Evolutionary conservation across 371 early-diverging fungal species (phyloP).

Genomic region (Mucor piriformis): DNA sequence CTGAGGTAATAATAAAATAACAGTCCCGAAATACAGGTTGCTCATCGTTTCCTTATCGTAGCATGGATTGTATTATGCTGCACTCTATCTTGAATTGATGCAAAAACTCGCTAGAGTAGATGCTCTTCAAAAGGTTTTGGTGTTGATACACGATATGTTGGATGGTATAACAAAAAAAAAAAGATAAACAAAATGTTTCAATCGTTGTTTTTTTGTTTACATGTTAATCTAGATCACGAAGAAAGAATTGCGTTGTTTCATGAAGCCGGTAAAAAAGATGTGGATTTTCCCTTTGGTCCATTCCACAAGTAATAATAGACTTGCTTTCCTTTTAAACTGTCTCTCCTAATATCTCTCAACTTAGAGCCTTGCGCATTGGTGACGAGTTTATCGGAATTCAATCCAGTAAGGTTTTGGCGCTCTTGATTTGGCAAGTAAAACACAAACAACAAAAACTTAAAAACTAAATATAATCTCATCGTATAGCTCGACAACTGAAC

Average conservation of each 20-base stretch:
- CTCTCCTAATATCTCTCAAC: not conserved
- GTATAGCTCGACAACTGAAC: constrained; percentile 29
- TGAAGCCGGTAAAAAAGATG: constrained; percentile 41
- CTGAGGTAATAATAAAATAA: no score
- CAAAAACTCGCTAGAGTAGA: constrained; percentile 85
- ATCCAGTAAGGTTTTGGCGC: constrained; percentile 80
- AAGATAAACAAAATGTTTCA: not conserved
- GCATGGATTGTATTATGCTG: constrained; percentile 62
- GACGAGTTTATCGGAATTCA: constrained; percentile 90
- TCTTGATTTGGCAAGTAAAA: constrained; percentile 56
- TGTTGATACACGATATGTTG: constrained; percentile 87
- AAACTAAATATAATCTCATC: not conserved
- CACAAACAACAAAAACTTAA: not conserved
- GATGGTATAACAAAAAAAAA: constrained; percentile 49
- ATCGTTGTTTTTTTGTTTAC: not conserved
- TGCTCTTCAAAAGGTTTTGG: constrained; percentile 86
- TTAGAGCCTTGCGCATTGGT: constrained; percentile 75
- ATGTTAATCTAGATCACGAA: constrained; percentile 45
- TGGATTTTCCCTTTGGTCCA: constrained; percentile 63
- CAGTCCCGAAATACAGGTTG: no score
- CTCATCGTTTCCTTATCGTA: no score
- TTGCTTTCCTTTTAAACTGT: no score
- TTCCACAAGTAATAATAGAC: constrained; percentile 63
- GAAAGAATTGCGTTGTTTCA: constrained; percentile 57
- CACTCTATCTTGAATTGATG: constrained; percentile 70